These are phyloP conservation scores for Phascolomyces articulosus DNA, from an alignment of 371 early-diverging fungal species.

Conservation along the genomic window DNA sequence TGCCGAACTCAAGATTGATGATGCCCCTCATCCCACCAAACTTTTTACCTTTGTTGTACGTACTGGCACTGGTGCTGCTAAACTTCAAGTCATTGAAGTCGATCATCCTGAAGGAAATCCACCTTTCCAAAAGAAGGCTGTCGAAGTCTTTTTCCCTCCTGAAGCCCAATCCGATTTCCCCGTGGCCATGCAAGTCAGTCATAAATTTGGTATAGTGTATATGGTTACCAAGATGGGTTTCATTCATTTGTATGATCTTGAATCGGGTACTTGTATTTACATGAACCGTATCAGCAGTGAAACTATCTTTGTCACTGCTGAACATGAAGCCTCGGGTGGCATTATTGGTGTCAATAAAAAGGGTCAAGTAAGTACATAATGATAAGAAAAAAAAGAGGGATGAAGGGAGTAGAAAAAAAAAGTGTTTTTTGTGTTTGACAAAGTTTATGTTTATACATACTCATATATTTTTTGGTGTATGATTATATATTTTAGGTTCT, in stretches of 20 bases:
- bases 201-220: constrained; percentile 91
- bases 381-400: no score
- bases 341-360: constrained; percentile 95
- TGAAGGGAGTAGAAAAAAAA: no score
- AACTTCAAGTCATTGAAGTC: constrained; percentile 96
- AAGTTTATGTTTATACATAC: background rate
- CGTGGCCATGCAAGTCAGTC: constrained; percentile 94
- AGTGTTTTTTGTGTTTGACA: no score
- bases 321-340: constrained; percentile 83
- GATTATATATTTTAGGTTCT: constrained; percentile 63
- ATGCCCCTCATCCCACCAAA: constrained; percentile 75
- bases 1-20: constrained; percentile 86
- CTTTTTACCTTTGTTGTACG: constrained; percentile 94
- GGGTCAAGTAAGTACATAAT: constrained; percentile 74
- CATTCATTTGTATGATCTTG: constrained; percentile 95
- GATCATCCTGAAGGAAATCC: constrained; percentile 96
- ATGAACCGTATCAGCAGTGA: constrained; percentile 97
- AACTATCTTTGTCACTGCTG: constrained; percentile 96
- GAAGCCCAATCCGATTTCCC: constrained; percentile 96
- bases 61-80: constrained; percentile 72
- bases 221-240: constrained; percentile 96
- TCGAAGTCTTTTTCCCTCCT: constrained; percentile 95
- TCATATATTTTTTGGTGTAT: no score
- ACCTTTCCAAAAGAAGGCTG: constrained; percentile 86
- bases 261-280: constrained; percentile 91